These are phyloP conservation scores for Lupinus albus DNA, from an alignment of 306 rosid genomes.

Conservation along the genomic window DNA sequence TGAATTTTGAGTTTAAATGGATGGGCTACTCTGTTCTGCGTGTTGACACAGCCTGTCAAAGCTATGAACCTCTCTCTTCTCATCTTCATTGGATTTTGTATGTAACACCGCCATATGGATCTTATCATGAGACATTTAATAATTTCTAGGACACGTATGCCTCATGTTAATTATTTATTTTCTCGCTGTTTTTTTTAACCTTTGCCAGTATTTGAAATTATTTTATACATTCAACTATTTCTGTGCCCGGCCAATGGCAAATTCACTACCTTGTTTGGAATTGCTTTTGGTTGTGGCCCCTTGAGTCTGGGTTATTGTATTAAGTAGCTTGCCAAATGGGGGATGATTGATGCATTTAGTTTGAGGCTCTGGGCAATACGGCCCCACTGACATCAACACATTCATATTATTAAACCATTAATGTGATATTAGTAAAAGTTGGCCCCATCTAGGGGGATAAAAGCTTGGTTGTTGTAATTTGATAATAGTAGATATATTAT, in stretches of 20 bases:
- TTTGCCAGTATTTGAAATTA: background rate
- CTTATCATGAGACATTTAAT: background rate
- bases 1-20: background rate
- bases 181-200: background rate
- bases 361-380: conserved; percentile 6
- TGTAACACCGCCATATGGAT: background rate
- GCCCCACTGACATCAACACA: background rate
- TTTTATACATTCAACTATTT: conserved; percentile 19
- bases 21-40: background rate
- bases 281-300: background rate
- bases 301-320: background rate
- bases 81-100: conserved; percentile 7
- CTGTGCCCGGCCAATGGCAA: background rate
- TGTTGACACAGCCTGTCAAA: background rate
- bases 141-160: conserved; percentile 20
- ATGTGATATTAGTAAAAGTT: conserved; percentile 21
- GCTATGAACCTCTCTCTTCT: background rate
- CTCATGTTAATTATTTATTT: conserved; percentile 2
- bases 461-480: too few relatives aligned
- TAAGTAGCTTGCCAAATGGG: conserved; percentile 14
- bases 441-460: too few relatives aligned
- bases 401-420: conserved; percentile 18
- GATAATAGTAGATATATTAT: conserved; percentile 22
- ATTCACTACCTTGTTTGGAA: background rate
- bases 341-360: conserved; percentile 16